Evolutionary conservation across 139 green algal genomes (phyloP).

Genomic region (Dunaliella primolecta): DNA sequence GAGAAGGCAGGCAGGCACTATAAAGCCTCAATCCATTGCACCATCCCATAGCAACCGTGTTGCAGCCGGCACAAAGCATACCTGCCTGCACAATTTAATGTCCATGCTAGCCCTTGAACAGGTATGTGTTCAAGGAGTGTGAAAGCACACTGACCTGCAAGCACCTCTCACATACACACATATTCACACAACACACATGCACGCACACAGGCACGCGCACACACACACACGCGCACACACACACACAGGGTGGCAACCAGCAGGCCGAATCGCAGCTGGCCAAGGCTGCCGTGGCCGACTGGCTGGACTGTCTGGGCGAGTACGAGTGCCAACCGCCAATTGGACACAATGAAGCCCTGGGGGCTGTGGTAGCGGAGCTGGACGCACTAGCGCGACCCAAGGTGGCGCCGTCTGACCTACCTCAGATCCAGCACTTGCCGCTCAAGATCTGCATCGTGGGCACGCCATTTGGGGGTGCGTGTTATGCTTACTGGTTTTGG

Average conservation of each 20-base stretch:
- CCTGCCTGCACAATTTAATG: too few species aligned
- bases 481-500: too few species aligned
- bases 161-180: background rate
- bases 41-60: too few species aligned
- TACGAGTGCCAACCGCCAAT: slow-evolving; percentile 30
- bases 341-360: slow-evolving; percentile 35
- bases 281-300: slow-evolving; percentile 37
- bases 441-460: slow-evolving; percentile 59
- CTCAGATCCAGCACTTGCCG: slow-evolving; percentile 33
- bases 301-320: slow-evolving; percentile 41
- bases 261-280: background rate
- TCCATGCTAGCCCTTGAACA: too few species aligned
- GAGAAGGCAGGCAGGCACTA: too few species aligned
- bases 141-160: too few species aligned
- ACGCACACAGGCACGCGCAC: background rate
- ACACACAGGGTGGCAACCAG: background rate
- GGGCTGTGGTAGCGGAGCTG: slow-evolving; percentile 31
- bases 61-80: too few species aligned
- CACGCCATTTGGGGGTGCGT: slow-evolving; percentile 39
- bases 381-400: slow-evolving; percentile 11
- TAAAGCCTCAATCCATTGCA: too few species aligned
- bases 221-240: background rate
- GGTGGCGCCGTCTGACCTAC: slow-evolving; percentile 25
- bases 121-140: too few species aligned
- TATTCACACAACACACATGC: background rate